Base-by-base conservation (phyloP, 306 rosid species). In the Acacia crassicarpa region DNA sequence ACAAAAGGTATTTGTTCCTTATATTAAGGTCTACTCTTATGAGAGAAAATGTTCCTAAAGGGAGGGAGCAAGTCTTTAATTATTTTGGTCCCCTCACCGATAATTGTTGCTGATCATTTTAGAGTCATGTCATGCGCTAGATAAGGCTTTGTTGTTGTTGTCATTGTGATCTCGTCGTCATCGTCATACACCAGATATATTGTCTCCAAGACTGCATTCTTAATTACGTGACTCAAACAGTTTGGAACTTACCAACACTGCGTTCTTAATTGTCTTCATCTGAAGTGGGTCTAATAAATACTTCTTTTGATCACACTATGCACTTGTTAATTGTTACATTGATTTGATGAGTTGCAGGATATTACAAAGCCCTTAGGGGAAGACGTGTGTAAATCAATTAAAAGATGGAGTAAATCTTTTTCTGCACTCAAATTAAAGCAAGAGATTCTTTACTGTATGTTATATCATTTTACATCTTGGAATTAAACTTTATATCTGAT, bases 351-450 rank as follows among this genome's bases (percentile, higher is more conserved):
- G 68, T 53, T 87, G 84, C 81, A 95, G 99, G 99, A 95, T 84
- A 93, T 95, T 72, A 95, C 99, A 62, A 92, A 85, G 82, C 96
- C 99, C 56, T 80, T 95, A 85, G 86, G 85, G 81, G 98, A 92
- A 76, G 97, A 91, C 77, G 78, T 84, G 56, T 93, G 99, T 75
- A 80, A 83, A 90, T 88, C 94, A 77, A 89, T 95, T 59, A 95
- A 93, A 87, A 91, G 89, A 89, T 89, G 97, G 98, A 83, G 91
- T 70, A 81, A 88, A 83, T 93, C 96, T 74, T 95, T 94, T 88
- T 93, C 99, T 74, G 97, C 98, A 0, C 96, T 95, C 65, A 95
- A 92, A 87, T 79, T 95, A 90, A 95, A 91, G 93, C 99, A 91
- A 85, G 91, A 95, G 83, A 87, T 95, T 89, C 91, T 95, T 83